Base-by-base conservation (phyloP, 2,329 filamentous ascomycete species). In the Fusarium sterilihyphosum region DNA sequence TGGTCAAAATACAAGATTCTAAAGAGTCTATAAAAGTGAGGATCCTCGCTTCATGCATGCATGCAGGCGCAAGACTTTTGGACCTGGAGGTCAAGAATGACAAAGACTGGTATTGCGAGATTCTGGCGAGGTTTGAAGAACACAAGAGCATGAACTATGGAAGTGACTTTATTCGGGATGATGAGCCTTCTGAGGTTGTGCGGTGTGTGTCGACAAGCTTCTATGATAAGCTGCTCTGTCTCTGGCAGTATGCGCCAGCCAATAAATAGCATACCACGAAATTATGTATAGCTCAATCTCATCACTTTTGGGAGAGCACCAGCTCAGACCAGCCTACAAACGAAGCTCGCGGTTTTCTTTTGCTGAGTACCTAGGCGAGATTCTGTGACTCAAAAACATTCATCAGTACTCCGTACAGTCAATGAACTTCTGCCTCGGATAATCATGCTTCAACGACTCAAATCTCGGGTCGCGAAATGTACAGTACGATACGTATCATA, bases 101-200 rank as follows among this genome's bases (percentile, higher is more conserved):
- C 68, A 83, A 64, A n/a, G 72, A 73, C 24, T 94, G 92, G 88
- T 79, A 78, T 3, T 91, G 96, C 65, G 84, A 88, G 49, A 86
- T 96, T 3, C 75, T 95, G 53, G 91, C 88, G 1, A 88, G 87
- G 60, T 97, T 97, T 78, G 92, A 94, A 76, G 93, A 96, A 80
- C 95, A 98, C 80, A 87, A 93, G 83, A 98, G 94, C 81, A 98
- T 98, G 94, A 98, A 97, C 78, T 98, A 98, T 81, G 95, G 92
- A 12, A 94, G 93, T 77, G 95, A 95, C 82, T 89, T 91, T 67
- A 86, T 89, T 73, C 87, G 87, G 4, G 78, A 65, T 31, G 59
- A 61, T 12, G 76, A 78, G 60, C 75, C 17, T 8, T 58, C 66
- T 1, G 65, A 70, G 8, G 63, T 83, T 12, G 64, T 86, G 41